phyloP scores from a whole-genome alignment of 192 early-diverging fungal species.

The Entomortierella lignicola region DNA sequence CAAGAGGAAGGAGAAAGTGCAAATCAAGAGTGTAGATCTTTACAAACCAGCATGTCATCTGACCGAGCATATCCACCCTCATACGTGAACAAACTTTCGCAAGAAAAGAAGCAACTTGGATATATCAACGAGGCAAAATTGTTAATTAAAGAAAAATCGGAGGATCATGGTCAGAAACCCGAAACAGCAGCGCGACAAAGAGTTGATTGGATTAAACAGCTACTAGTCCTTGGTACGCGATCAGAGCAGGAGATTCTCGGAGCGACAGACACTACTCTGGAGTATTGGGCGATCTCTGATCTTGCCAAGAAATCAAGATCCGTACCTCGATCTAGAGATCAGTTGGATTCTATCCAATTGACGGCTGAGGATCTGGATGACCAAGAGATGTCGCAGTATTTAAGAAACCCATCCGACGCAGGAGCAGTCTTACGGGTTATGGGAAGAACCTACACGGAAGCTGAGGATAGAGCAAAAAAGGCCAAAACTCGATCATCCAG shows the following conservation, averaged over 20 bases:
- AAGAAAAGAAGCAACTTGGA: not conserved
- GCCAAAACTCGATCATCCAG: not conserved
- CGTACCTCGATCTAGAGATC: not conserved
- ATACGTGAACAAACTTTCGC: not conserved
- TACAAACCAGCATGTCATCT: not conserved
- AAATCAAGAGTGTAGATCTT: not conserved
- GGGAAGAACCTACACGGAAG: not conserved
- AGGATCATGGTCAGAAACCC: too few relatives aligned
- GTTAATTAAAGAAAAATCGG: not conserved
- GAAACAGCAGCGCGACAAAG: not conserved
- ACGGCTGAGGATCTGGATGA: constrained; percentile 30
- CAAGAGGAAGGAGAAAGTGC: not conserved
- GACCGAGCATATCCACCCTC: constrained; percentile 11
- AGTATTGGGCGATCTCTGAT: constrained; percentile 8
- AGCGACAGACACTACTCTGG: constrained; percentile 3
- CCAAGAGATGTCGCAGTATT: constrained; percentile 7
- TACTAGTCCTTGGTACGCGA: constrained; percentile 12
- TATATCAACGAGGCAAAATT: constrained; percentile 2
- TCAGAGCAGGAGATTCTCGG: constrained; percentile 25
- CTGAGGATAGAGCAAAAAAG: not conserved
- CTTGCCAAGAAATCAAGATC: not conserved
- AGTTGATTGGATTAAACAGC: not conserved
- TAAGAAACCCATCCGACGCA: not conserved
- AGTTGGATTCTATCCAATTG: constrained; percentile 12
- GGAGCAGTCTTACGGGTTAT: not conserved